These are phyloP conservation scores for Chlorella sp. DNA, from an alignment of 139 green algal genomes.

Conservation along the genomic window DNA sequence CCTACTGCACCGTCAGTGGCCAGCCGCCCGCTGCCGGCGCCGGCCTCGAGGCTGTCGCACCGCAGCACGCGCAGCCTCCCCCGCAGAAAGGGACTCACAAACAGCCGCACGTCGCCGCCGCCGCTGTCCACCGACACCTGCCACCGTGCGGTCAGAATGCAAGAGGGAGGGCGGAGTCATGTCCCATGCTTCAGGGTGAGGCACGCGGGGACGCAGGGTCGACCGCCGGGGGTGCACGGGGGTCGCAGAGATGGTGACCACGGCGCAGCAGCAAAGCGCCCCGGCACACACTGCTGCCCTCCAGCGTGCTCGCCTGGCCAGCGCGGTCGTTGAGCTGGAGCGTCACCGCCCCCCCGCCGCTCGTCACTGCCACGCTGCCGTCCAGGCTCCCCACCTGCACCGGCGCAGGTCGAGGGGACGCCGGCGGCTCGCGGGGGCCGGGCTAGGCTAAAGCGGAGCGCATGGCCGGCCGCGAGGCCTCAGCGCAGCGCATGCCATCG, in stretches of 20 bases:
- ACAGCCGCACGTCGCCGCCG: slow-evolving; percentile 17
- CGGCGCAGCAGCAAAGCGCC: not conserved
- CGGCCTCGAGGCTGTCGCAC: not conserved
- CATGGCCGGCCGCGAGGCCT: too few species aligned
- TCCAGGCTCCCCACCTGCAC: too few species aligned
- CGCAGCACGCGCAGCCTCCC: slow-evolving; percentile 13
- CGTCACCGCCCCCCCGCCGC: slow-evolving; percentile 1
- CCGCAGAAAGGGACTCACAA: not conserved
- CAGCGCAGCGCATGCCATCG: too few species aligned
- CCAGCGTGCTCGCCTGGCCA: too few species aligned
- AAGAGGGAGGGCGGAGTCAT: too few species aligned
- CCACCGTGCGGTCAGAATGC: too few species aligned
- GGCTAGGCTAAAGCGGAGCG: too few species aligned
- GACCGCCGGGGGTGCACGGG: not conserved
- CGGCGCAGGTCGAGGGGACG: too few species aligned
- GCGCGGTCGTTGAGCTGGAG: not conserved
- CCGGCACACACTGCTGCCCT: not conserved
- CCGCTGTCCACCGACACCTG: slow-evolving; percentile 18
- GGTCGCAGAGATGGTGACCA: not conserved
- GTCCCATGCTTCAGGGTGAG: too few species aligned
- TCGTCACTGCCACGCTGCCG: not conserved
- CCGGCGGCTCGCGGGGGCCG: too few species aligned
- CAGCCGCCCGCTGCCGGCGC: not conserved
- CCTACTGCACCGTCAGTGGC: not conserved
- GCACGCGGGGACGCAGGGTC: not conserved